Conservation (phyloP, 202 grass and related monocot genomes). For the Musa balbisiana region DNA sequence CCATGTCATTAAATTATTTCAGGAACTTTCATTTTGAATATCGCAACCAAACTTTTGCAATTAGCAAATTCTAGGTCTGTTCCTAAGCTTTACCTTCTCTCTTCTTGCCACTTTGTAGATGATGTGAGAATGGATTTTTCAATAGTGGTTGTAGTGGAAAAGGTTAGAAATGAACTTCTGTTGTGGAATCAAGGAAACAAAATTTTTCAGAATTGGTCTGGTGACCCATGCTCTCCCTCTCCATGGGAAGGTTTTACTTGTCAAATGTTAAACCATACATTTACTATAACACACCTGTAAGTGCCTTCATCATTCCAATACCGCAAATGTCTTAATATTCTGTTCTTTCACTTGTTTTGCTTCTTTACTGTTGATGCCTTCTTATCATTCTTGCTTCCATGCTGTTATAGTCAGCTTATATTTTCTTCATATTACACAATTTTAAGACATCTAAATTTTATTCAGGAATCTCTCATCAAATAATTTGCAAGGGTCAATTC, state of each 20-base stretch:
- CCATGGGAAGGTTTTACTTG: constrained; percentile 46
- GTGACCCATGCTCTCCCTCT: constrained; percentile 41
- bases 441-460: constrained; percentile 18
- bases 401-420: neutral
- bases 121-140: neutral
- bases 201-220: constrained; percentile 48
- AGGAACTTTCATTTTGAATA: neutral
- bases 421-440: neutral
- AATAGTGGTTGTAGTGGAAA: constrained; percentile 33
- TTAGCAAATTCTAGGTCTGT: neutral
- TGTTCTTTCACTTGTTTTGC: neutral
- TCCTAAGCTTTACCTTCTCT: neutral
- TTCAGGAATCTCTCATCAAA: constrained; percentile 49
- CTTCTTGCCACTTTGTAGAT: neutral
- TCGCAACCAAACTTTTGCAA: neutral
- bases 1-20: neutral
- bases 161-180: constrained; percentile 37
- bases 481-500: constrained; percentile 40
- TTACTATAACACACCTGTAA: constrained; percentile 44
- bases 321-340: neutral
- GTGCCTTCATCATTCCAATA: constrained; percentile 11
- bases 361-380: neutral
- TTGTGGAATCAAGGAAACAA: constrained; percentile 35
- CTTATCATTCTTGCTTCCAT: neutral
- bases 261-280: constrained; percentile 8